A percentile compares a stretch with the other conserved stretches of the same genome.
Conservation (phyloP, 805 yeast genomes). For the Wickerhamiella australiensis region DNA sequence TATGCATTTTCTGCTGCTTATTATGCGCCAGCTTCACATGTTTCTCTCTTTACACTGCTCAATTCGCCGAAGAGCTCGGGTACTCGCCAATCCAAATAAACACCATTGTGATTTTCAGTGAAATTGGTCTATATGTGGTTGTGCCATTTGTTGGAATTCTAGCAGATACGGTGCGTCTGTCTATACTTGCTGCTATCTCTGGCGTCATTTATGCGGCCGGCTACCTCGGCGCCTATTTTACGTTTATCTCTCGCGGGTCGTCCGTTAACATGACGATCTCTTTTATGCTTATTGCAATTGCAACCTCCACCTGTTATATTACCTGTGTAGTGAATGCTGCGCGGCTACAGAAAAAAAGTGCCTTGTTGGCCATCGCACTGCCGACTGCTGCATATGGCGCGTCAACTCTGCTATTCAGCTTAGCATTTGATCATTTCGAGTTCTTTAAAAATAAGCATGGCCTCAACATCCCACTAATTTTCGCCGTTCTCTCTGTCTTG, state of each 20-base stretch:
- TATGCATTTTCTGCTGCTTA: conserved; percentile 33
- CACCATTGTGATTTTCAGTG: conserved; percentile 58
- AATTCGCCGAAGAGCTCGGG: conserved; percentile 46
- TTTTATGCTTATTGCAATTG: conserved; percentile 30
- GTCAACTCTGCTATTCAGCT: conserved; percentile 65
- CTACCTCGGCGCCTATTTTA: conserved; percentile 40
- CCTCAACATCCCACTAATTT: conserved; percentile 14
- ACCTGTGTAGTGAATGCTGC: conserved; percentile 56
- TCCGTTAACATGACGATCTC: conserved; percentile 22
- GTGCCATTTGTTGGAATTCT: conserved; percentile 72
- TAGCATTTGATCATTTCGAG: conserved; percentile 29
- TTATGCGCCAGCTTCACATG: conserved; percentile 73
- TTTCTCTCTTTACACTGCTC: conserved; percentile 67
- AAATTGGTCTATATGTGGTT: conserved; percentile 72
- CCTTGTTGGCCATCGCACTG: conserved; percentile 70
- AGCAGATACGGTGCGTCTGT: conserved; percentile 80
- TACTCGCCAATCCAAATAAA: conserved; percentile 60
- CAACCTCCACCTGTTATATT: conserved; percentile 31
- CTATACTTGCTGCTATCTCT: conserved; percentile 50
- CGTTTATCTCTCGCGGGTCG: conserved; percentile 23
- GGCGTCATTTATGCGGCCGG: conserved; percentile 54
- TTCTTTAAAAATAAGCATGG: background rate
- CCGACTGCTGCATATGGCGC: conserved; percentile 86
- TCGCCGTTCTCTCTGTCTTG: conserved; percentile 18
- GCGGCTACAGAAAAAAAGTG: conserved; percentile 61